These are phyloP conservation scores for Clarireedia hainanense DNA, from an alignment of 2,329 filamentous ascomycete species.

Conservation along the genomic window DNA sequence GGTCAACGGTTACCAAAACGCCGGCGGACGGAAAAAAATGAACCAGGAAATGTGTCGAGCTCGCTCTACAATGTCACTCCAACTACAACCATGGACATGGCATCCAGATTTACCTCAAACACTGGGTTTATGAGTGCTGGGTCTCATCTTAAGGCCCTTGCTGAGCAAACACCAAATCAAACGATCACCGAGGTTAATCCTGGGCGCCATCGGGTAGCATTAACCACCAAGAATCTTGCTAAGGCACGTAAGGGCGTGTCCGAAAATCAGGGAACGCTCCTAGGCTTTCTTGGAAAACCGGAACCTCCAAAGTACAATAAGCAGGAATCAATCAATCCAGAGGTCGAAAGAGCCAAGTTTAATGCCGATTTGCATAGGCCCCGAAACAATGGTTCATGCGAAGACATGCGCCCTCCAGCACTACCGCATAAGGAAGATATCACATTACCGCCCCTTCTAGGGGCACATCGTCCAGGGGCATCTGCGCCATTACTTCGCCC, in stretches of 20 bases:
- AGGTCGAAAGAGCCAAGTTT: background rate
- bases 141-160: conserved; percentile 26
- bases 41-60: conserved; percentile 11
- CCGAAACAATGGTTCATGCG: background rate
- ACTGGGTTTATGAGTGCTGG: conserved; percentile 26
- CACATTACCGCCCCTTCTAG: conserved; percentile 3
- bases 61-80: conserved; percentile 33
- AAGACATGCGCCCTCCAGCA: background rate
- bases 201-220: background rate
- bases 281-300: conserved; percentile 22
- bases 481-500: conserved; percentile 17
- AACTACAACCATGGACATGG: conserved; percentile 54
- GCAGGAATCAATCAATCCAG: background rate
- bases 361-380: conserved; percentile 1
- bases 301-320: background rate
- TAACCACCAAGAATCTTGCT: conserved; percentile 5
- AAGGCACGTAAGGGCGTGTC: conserved; percentile 10
- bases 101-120: conserved; percentile 55
- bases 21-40: conserved; percentile 22
- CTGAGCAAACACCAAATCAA: conserved; percentile 21
- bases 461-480: conserved; percentile 18
- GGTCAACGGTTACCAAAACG: conserved; percentile 20
- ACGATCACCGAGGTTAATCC: conserved; percentile 16
- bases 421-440: background rate
- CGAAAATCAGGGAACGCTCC: conserved; percentile 22